Conservation (phyloP, 805 yeast genomes). For the Millerozyma miso region DNA sequence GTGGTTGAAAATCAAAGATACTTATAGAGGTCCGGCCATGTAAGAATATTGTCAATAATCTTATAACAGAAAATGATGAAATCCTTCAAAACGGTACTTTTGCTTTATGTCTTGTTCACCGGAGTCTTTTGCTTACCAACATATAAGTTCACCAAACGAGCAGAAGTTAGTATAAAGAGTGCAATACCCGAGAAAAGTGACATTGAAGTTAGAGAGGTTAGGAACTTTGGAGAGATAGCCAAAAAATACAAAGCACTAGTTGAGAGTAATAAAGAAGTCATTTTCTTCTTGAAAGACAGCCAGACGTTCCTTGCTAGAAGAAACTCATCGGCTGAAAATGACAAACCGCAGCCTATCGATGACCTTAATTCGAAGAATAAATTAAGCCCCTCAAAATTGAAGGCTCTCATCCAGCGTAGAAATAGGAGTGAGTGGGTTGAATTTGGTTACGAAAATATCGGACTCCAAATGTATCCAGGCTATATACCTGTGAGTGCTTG, state of each 20-base stretch:
- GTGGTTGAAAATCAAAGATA: too few relatives aligned
- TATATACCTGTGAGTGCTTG: conserved; percentile 16
- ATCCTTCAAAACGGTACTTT: too few relatives aligned
- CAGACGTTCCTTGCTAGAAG: conserved; percentile 1
- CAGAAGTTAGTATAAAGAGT: too few relatives aligned
- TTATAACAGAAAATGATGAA: too few relatives aligned
- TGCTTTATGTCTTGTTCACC: too few relatives aligned
- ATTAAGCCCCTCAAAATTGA: background rate
- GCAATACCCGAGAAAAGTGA: background rate
- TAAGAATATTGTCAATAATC: too few relatives aligned
- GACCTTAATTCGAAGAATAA: background rate
- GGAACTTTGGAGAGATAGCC: background rate
- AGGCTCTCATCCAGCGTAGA: background rate
- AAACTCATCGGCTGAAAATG: background rate
- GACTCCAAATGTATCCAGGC: conserved; percentile 8
- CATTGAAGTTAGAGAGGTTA: background rate
- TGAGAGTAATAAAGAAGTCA: background rate
- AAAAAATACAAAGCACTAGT: background rate
- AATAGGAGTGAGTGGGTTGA: conserved; percentile 10
- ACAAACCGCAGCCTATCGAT: conserved; percentile 4
- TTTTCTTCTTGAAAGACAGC: conserved; percentile 3
- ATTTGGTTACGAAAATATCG: conserved; percentile 5
- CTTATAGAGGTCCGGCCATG: too few relatives aligned
- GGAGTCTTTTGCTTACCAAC: too few relatives aligned
- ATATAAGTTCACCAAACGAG: too few relatives aligned